Percentiles rank a stretch among this genome's conserved stretches.
These are phyloP conservation scores for Apostasia ramifera DNA, from an alignment of 106 monocot genomes.

Conservation along the genomic window DNA sequence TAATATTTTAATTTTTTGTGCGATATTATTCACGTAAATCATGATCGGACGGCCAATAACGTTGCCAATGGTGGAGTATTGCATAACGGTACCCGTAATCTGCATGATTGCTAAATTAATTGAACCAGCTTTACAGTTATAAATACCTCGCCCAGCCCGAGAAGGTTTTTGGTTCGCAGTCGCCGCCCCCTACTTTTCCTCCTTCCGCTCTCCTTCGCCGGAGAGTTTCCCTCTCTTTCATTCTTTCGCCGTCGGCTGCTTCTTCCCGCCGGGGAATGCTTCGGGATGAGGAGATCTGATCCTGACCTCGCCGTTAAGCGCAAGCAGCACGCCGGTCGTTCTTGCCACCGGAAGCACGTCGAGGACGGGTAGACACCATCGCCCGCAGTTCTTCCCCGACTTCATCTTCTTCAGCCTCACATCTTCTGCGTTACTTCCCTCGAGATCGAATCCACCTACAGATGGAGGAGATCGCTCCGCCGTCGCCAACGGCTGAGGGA, in stretches of 20 bases:
- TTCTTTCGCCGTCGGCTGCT: background rate
- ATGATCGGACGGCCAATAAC: too few species aligned
- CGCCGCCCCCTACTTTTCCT: background rate
- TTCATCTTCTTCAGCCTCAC: background rate
- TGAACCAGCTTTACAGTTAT: background rate
- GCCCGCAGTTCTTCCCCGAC: background rate
- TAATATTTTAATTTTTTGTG: too few species aligned
- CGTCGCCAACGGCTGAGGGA: background rate
- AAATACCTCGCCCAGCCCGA: background rate
- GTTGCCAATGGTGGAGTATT: too few species aligned
- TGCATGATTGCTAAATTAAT: too few species aligned
- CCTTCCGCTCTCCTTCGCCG: background rate
- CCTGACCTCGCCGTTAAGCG: slow-evolving; percentile 18
- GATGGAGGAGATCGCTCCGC: slow-evolving; percentile 28
- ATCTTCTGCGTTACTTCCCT: background rate
- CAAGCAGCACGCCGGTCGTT: slow-evolving; percentile 25
- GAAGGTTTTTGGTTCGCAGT: background rate
- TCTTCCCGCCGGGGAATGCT: slow-evolving; percentile 22
- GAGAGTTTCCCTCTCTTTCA: background rate
- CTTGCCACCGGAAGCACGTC: slow-evolving; percentile 56
- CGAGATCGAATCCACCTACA: background rate
- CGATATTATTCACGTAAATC: too few species aligned
- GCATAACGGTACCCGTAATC: too few species aligned
- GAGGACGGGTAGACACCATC: slow-evolving; percentile 34
- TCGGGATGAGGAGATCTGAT: slow-evolving; percentile 16